Evolutionary conservation across 2,329 filamentous ascomycete species (phyloP).

Genomic region (Escovopsis sp.): DNA sequence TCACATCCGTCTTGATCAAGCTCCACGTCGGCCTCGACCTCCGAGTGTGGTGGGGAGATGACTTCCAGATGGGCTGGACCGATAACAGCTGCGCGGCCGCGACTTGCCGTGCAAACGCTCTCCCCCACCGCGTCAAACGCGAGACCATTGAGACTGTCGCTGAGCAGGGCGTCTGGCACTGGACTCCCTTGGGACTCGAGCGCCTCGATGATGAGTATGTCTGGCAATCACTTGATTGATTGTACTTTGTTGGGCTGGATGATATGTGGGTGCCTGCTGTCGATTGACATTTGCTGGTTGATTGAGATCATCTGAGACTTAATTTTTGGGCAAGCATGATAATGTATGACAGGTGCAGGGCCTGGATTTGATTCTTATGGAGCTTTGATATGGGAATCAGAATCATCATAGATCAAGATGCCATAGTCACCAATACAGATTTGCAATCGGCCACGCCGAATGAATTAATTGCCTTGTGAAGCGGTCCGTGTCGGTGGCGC

Average conservation of each 20-base stretch:
- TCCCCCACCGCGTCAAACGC: constrained; percentile 16
- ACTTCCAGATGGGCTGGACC: constrained; percentile 25
- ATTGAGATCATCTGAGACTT: constrained; percentile 17
- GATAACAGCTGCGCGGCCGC: constrained; percentile 26
- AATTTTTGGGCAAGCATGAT: constrained; percentile 22
- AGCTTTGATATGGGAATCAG: constrained; percentile 11
- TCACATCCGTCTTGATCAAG: constrained; percentile 25
- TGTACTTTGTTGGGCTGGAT: constrained; percentile 7
- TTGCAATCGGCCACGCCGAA: background rate
- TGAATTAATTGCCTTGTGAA: background rate
- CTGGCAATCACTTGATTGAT: constrained; percentile 17
- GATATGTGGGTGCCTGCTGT: constrained; percentile 14
- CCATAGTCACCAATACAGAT: constrained; percentile 4
- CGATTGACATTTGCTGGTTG: constrained; percentile 16
- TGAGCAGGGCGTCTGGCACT: constrained; percentile 20
- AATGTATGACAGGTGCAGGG: constrained; percentile 15
- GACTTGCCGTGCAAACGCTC: constrained; percentile 17
- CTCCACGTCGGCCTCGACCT: constrained; percentile 23
- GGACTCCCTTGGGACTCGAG: constrained; percentile 18
- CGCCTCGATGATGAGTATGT: constrained; percentile 18
- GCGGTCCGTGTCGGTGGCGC: too few species aligned
- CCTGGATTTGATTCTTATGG: constrained; percentile 16
- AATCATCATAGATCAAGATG: constrained; percentile 2
- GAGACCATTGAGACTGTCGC: constrained; percentile 18
- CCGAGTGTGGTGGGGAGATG: constrained; percentile 27